Evolutionary conservation across 768 basidiomycete genomes (phyloP).

Genomic region (Lactarius hatsudake): DNA sequence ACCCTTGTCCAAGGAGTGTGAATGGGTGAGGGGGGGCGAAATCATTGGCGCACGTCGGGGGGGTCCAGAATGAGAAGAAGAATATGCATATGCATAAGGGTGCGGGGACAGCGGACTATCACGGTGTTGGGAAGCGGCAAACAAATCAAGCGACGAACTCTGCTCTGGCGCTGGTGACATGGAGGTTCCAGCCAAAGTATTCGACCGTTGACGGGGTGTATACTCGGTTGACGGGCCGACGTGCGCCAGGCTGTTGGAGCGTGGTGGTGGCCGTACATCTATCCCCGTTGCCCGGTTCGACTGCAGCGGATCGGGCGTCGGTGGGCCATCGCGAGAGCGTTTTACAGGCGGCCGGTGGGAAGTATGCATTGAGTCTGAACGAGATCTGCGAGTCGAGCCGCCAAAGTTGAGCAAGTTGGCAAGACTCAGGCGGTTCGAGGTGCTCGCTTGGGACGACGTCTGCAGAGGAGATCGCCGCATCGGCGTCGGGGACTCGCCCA

Average conservation of each 20-base stretch:
- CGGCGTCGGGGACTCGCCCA: conserved; percentile 60
- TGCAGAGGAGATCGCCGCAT: conserved; percentile 33
- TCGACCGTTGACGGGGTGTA: conserved; percentile 25
- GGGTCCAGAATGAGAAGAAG: conserved; percentile 27
- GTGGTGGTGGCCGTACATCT: background rate
- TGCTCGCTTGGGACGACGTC: conserved; percentile 17
- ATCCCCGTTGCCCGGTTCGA: conserved; percentile 28
- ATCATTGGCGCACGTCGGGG: conserved; percentile 24
- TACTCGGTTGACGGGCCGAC: conserved; percentile 32
- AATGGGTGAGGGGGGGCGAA: conserved; percentile 27
- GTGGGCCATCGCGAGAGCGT: conserved; percentile 2
- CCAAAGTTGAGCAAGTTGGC: conserved; percentile 53
- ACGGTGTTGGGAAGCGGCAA: conserved; percentile 27
- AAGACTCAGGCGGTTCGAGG: conserved; percentile 48
- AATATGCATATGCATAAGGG: conserved; percentile 51
- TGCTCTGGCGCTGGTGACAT: conserved; percentile 9
- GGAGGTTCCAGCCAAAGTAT: conserved; percentile 24
- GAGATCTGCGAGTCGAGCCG: conserved; percentile 13
- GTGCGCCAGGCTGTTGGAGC: conserved; percentile 3
- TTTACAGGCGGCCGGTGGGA: background rate
- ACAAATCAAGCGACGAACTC: conserved; percentile 24
- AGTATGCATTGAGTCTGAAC: background rate
- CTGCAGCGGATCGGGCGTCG: conserved; percentile 25
- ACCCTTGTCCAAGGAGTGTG: conserved; percentile 31
- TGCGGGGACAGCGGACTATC: conserved; percentile 35